Conservation (phyloP, 441 rosid genomes). For the Omphalea diandra region DNA sequence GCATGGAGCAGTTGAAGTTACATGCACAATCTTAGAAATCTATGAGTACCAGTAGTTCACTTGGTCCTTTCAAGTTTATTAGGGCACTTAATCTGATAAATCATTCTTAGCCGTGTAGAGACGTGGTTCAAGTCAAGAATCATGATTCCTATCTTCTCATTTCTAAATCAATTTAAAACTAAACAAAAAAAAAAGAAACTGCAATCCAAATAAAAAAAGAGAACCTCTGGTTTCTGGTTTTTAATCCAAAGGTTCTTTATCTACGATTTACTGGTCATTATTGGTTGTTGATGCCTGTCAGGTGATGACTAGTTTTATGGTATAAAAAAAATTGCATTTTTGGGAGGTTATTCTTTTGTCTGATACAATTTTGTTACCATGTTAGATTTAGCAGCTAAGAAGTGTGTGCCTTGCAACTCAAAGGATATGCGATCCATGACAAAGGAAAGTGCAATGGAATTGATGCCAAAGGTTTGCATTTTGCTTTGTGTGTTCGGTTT, state of each 20-base stretch:
- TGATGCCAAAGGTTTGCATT: slow-evolving; percentile 52
- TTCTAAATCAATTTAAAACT: too few species aligned
- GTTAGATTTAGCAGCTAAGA: slow-evolving; percentile 65
- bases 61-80: neutral
- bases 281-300: slow-evolving; percentile 5
- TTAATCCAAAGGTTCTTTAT: neutral
- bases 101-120: slow-evolving; percentile 13
- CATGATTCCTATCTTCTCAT: neutral
- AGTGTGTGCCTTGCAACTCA: slow-evolving; percentile 79
- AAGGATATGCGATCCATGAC: slow-evolving; percentile 80
- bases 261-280: neutral
- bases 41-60: slow-evolving; percentile 4
- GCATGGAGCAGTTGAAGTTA: too few species aligned
- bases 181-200: neutral
- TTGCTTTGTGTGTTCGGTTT: neutral
- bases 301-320: neutral
- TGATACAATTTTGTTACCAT: slow-evolving; percentile 20
- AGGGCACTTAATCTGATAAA: neutral
- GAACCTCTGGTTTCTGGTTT: neutral
- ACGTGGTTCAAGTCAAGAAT: neutral
- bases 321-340: neutral
- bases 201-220: neutral
- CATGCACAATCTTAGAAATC: neutral
- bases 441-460: slow-evolving; percentile 55
- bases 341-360: slow-evolving; percentile 9